A percentile compares a stretch with the other conserved stretches of the same genome.
Evolutionary conservation across 257 asterid genomes (phyloP).

Genomic region (Solanum chiquidenum): DNA sequence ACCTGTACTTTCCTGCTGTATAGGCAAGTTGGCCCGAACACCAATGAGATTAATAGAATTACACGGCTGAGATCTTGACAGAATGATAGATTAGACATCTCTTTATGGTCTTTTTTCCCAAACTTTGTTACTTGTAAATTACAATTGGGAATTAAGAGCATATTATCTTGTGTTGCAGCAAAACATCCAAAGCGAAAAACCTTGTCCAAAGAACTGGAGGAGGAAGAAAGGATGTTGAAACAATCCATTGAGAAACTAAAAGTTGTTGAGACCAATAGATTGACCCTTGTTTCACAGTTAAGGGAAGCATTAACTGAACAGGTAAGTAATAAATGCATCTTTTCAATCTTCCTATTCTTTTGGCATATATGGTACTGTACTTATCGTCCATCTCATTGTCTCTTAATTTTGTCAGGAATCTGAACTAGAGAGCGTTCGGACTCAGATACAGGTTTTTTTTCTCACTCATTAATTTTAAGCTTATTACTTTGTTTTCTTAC

Average conservation of each 20-base stretch:
- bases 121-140: neutral
- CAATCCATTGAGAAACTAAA: slow-evolving; percentile 65
- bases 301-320: slow-evolving; percentile 67
- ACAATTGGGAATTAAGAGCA: neutral
- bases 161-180: slow-evolving; percentile 31
- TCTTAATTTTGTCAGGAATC: slow-evolving; percentile 52
- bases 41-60: neutral
- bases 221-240: slow-evolving; percentile 53
- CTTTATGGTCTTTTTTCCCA: neutral
- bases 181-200: slow-evolving; percentile 57
- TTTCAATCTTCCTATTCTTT: neutral
- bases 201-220: slow-evolving; percentile 61
- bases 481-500: neutral
- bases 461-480: neutral
- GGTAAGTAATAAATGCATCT: slow-evolving; percentile 22
- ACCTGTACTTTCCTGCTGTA: neutral
- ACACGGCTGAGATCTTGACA: neutral
- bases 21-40: neutral
- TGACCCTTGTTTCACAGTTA: slow-evolving; percentile 57
- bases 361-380: neutral
- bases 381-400: neutral
- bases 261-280: slow-evolving; percentile 60
- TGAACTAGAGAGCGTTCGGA: slow-evolving; percentile 79
- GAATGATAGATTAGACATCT: neutral
- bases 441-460: slow-evolving; percentile 67